Percentiles rank a stretch among this genome's conserved stretches.
Evolutionary conservation across 768 basidiomycete species (phyloP).

Genomic region (Lactifluus piperatus): DNA sequence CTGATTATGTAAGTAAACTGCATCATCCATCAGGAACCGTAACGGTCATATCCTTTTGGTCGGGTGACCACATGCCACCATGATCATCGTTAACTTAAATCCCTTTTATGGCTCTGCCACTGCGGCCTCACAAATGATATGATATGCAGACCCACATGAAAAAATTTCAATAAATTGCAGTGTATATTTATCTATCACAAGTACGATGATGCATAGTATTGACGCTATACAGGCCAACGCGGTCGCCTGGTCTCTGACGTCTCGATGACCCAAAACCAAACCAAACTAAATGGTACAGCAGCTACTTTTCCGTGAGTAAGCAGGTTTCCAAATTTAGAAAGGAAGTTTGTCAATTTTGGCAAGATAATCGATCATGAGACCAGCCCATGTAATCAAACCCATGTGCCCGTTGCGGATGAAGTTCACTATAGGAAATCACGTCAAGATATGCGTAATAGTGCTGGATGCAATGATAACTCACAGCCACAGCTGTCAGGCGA

Average conservation of each 20-base stretch:
- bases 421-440: conserved; percentile 2
- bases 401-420: conserved; percentile 19
- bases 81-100: too few relatives aligned
- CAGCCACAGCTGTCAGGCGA: conserved; percentile 19
- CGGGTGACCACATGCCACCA: too few relatives aligned
- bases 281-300: not conserved
- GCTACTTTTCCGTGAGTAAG: not conserved
- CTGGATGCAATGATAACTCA: not conserved
- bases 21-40: too few relatives aligned
- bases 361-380: conserved; percentile 21
- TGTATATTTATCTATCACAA: not conserved
- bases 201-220: not conserved
- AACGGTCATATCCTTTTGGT: too few relatives aligned
- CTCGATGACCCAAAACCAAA: not conserved
- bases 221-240: not conserved
- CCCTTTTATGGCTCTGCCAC: too few relatives aligned
- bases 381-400: conserved; percentile 21
- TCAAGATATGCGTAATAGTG: not conserved
- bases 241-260: not conserved
- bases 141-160: not conserved
- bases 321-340: not conserved
- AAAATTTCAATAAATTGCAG: not conserved
- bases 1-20: not conserved
- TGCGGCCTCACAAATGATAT: not conserved
- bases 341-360: conserved; percentile 17